Evolutionary conservation across 139 green algal genomes (phyloP).

Genomic region (Tetradesmus obliquus): DNA sequence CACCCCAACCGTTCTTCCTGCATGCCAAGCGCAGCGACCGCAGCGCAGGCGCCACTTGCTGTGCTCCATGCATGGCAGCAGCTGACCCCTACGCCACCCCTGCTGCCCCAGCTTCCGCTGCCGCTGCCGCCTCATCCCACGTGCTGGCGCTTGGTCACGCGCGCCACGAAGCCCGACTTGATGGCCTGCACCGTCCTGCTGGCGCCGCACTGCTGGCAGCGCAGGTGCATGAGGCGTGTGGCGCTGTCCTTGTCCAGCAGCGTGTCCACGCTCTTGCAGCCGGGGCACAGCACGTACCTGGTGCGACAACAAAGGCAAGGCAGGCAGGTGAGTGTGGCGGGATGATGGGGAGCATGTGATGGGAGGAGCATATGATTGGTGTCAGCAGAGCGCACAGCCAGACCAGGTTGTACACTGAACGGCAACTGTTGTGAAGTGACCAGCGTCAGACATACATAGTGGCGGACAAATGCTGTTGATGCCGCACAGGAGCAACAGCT

Average conservation of each 20-base stretch:
- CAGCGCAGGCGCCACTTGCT: no score
- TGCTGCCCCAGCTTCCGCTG: not conserved
- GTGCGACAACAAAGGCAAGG: not conserved
- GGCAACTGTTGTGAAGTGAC: not conserved
- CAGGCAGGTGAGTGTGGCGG: not conserved
- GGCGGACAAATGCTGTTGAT: not conserved
- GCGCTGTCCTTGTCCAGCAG: constrained; percentile 90
- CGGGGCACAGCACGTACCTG: constrained; percentile 98
- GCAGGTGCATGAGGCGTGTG: constrained; percentile 92
- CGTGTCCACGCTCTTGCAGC: constrained; percentile 98
- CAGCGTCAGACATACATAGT: not conserved
- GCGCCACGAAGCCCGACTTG: constrained; percentile 95
- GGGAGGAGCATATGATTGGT: not conserved
- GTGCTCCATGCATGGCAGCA: no score
- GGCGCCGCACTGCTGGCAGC: constrained; percentile 94
- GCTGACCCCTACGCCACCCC: not conserved
- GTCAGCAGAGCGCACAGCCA: not conserved
- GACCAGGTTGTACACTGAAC: not conserved
- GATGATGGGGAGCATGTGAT: not conserved
- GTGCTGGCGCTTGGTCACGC: constrained; percentile 60
- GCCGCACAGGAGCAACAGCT: not conserved
- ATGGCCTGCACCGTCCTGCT: constrained; percentile 91
- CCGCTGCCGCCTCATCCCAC: constrained; percentile 5
- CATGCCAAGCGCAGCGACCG: no score
- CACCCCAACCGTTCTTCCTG: no score